Percentiles rank a stretch among this genome's conserved stretches.
Evolutionary conservation across 2,329 filamentous ascomycete genomes (phyloP).

Genomic region (Fusarium caatingaense): DNA sequence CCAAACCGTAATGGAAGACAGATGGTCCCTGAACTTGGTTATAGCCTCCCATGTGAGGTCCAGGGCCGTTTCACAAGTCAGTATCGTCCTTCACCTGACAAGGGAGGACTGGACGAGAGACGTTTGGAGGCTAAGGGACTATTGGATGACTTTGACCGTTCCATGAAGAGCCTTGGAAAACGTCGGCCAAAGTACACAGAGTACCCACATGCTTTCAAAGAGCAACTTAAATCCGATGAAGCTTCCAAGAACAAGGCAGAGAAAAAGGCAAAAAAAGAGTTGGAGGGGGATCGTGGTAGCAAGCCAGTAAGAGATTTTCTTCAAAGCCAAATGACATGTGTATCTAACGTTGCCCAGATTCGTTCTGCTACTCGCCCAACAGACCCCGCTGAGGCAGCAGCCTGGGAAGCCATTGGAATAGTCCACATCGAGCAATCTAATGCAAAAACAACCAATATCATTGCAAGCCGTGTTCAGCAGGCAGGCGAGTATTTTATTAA

Average conservation of each 20-base stretch:
- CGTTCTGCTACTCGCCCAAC: slow-evolving; percentile 58
- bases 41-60: slow-evolving; percentile 57
- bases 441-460: slow-evolving; percentile 53
- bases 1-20: slow-evolving; percentile 54
- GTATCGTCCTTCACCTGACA: slow-evolving; percentile 55
- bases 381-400: slow-evolving; percentile 60
- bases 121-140: slow-evolving; percentile 54
- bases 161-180: slow-evolving; percentile 57
- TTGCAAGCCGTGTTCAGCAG: slow-evolving; percentile 62
- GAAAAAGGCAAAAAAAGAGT: slow-evolving; percentile 58
- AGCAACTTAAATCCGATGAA: slow-evolving; percentile 60
- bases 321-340: background rate
- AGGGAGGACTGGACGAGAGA: slow-evolving; percentile 56
- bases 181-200: slow-evolving; percentile 60
- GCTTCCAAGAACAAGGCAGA: slow-evolving; percentile 59
- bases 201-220: slow-evolving; percentile 60
- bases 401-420: slow-evolving; percentile 65
- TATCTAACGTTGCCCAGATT: slow-evolving; percentile 44
- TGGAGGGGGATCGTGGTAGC: slow-evolving; percentile 52
- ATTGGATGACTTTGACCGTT: slow-evolving; percentile 56
- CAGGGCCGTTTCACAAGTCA: slow-evolving; percentile 57
- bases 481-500: slow-evolving; percentile 63
- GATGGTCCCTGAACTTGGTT: slow-evolving; percentile 55
- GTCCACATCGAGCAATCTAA: slow-evolving; percentile 59
- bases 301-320: slow-evolving; percentile 52